phyloP scores from a whole-genome alignment of 108 stramenopile species.

The Parietichytrium sp. region DNA sequence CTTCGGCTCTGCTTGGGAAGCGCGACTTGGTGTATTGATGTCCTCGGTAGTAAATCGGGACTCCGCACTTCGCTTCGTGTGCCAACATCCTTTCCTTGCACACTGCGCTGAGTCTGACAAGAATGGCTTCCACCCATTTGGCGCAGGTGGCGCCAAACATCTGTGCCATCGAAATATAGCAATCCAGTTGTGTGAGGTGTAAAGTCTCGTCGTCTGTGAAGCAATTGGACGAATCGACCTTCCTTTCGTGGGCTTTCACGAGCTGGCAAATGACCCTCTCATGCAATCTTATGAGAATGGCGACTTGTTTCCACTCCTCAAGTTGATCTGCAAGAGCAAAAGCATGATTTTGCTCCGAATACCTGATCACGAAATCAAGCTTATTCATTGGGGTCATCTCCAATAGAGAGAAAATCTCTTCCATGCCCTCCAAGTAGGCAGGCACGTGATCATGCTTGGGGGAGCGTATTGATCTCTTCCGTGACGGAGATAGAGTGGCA shows the following conservation, averaged over 20 bases:
- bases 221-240: neutral
- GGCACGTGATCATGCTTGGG: neutral
- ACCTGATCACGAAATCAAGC: slow-evolving; percentile 27
- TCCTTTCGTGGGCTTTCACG: neutral
- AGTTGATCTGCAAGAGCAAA: neutral
- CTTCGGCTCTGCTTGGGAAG: too few species aligned
- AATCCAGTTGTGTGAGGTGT: neutral
- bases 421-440: neutral
- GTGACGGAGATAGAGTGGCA: neutral
- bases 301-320: neutral
- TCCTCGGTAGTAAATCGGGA: neutral
- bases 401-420: neutral
- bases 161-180: slow-evolving; percentile 22
- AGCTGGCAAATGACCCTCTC: neutral
- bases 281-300: neutral
- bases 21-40: neutral
- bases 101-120: neutral
- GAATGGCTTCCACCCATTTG: neutral
- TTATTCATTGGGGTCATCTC: neutral
- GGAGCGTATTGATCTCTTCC: neutral
- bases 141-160: slow-evolving; percentile 22
- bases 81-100: neutral
- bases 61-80: neutral
- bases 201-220: slow-evolving; percentile 28
- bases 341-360: neutral